These are phyloP conservation scores for Citrullus mucosospermus DNA, from an alignment of 306 rosid species.

Conservation along the genomic window DNA sequence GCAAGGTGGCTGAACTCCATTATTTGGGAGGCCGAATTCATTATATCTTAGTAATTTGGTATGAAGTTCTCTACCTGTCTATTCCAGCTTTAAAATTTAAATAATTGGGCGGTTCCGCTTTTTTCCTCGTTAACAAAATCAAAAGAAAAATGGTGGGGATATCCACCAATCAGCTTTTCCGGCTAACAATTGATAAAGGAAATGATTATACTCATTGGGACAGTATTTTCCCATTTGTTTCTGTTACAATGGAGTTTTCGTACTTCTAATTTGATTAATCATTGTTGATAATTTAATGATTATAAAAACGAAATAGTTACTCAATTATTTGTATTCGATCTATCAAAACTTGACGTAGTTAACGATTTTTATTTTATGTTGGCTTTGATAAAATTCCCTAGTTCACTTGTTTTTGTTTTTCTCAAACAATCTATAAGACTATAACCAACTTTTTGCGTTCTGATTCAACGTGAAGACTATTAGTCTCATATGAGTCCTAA, in stretches of 20 bases:
- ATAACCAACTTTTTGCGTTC: not conserved
- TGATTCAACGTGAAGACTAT: no score
- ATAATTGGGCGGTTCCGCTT: not conserved
- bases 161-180: not conserved
- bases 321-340: not conserved
- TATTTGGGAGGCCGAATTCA: not conserved
- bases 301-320: not conserved
- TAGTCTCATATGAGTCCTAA: no score
- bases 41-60: not conserved
- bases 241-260: not conserved
- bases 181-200: not conserved
- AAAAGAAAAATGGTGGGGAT: not conserved
- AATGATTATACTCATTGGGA: slow-evolving; percentile 2
- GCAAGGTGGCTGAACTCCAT: slow-evolving; percentile 2
- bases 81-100: not conserved
- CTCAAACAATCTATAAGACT: no score
- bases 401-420: no score
- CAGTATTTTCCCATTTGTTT: not conserved
- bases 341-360: not conserved
- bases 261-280: not conserved
- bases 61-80: slow-evolving; percentile 5
- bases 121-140: not conserved
- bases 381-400: no score
- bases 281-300: not conserved
- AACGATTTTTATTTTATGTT: no score